Base-by-base conservation (phyloP, 176 grass and related monocot species). In the Ensete ventricosum region DNA sequence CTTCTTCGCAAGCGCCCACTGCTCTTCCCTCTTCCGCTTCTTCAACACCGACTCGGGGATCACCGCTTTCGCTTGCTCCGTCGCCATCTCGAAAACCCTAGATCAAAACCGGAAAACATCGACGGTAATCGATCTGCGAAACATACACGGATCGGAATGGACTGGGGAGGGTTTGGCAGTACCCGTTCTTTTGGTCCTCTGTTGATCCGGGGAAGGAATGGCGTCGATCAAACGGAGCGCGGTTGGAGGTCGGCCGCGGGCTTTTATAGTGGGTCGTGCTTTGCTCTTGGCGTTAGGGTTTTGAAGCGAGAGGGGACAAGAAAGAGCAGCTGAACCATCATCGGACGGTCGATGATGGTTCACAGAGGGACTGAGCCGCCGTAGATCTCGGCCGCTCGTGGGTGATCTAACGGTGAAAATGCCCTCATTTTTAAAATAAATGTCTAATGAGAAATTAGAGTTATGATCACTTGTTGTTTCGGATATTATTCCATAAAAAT, bases 21-120 rank as follows among this genome's bases (percentile, higher is more conserved):
- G 3, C 64, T 69, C 76, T 9, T 78, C 76, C 76, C 76, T 54
- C 76, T 78, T 78, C 64, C 24, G 53, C 76, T 78, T 78, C 76
- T 78, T 78, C 64, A 78, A 52, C 22, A 78, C 76, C 20, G 64
- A 78, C 51, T 78, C 76, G 0, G 76, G 76, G 50, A 69, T 26
- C 52, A 57, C 64, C 14, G 64, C 64, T 64, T 78, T 78, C 64
- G 24, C 23, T 19, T 69, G 64, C 64, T 67, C 64, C 16, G 53
- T 57, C 52, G 64, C 17, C 64, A 69, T 78, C 52, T 48, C 9
- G 9, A 1, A 50, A 14, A 50, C 13, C 34, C 14, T 19, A 17
- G 1, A 70, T 50, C 21, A 65, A 65, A 26, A 11, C 11, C 6
- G 0, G 34, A 43, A 65, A 27, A 24, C 7, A 12, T 8, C 1